A percentile compares a stretch with the other conserved stretches of the same genome.
These are phyloP conservation scores for Moniliophthora roreri DNA, from an alignment of 1,284 basidiomycete species.

Conservation along the genomic window DNA sequence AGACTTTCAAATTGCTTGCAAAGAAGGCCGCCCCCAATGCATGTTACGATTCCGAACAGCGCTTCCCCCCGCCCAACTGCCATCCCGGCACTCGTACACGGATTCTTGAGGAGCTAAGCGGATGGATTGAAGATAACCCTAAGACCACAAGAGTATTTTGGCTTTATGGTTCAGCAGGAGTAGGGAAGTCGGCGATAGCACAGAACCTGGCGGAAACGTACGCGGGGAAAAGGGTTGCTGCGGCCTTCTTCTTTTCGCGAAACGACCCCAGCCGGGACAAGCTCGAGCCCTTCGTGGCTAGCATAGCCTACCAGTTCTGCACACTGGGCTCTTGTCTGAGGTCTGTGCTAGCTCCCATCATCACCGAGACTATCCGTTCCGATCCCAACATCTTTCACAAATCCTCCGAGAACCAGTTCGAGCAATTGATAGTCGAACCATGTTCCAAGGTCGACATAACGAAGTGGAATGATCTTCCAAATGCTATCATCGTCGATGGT, in stretches of 20 bases:
- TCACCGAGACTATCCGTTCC: too few species aligned
- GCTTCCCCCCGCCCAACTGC: constrained; percentile 3
- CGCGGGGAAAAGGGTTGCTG: too few species aligned
- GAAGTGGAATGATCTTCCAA: background rate
- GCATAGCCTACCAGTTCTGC: too few species aligned
- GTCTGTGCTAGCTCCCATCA: background rate
- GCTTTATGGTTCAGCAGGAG: too few species aligned
- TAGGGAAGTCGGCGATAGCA: too few species aligned
- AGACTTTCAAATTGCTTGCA: too few species aligned
- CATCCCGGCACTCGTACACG: constrained; percentile 4
- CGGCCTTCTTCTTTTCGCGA: too few species aligned
- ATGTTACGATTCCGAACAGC: constrained; percentile 35
- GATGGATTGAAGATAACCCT: background rate
- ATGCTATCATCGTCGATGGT: background rate
- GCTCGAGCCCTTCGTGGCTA: too few species aligned
- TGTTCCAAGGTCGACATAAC: background rate
- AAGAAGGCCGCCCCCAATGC: constrained; percentile 16
- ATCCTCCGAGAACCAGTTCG: background rate
- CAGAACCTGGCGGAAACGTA: too few species aligned
- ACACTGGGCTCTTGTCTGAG: background rate
- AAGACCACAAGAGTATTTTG: too few species aligned
- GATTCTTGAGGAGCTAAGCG: background rate
- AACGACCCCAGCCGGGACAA: too few species aligned
- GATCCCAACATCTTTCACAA: background rate
- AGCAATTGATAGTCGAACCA: background rate